Conservation (phyloP, 305 asterid species). For the Rubia tinctorum region DNA sequence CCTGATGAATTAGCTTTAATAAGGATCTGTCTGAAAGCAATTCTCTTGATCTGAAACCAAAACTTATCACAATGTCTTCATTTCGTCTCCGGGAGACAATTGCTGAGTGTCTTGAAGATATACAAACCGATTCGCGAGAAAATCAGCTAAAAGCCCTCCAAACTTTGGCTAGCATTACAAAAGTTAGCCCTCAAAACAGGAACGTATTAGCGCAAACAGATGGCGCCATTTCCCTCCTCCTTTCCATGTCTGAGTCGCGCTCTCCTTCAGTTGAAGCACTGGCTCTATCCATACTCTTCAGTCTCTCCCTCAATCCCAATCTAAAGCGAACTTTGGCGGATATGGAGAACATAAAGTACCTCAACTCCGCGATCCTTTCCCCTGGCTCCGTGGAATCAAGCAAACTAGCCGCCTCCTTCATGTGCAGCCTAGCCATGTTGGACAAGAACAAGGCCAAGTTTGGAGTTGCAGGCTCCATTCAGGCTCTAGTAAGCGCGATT, state of each 20-base stretch:
- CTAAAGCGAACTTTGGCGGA: slow-evolving; percentile 54
- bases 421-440: slow-evolving; percentile 82
- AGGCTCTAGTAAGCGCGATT: slow-evolving; percentile 50
- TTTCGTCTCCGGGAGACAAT: slow-evolving; percentile 40
- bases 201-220: slow-evolving; percentile 52
- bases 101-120: slow-evolving; percentile 42
- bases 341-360: slow-evolving; percentile 41
- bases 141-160: slow-evolving; percentile 44
- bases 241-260: slow-evolving; percentile 38
- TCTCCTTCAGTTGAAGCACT: slow-evolving; percentile 29
- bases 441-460: slow-evolving; percentile 80
- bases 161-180: slow-evolving; percentile 56
- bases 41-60: background rate
- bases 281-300: slow-evolving; percentile 67
- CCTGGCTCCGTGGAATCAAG: slow-evolving; percentile 31
- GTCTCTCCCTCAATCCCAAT: slow-evolving; percentile 68
- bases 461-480: slow-evolving; percentile 65
- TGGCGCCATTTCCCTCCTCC: slow-evolving; percentile 47
- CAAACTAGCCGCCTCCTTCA: slow-evolving; percentile 62
- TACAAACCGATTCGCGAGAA: slow-evolving; percentile 31
- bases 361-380: slow-evolving; percentile 40
- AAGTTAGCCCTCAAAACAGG: slow-evolving; percentile 67
- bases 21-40: background rate
- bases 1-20: background rate
- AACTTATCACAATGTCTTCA: slow-evolving; percentile 10